Base-by-base conservation (phyloP, 495 filamentous ascomycete species). In the Annulohypoxylon maeteangense region DNA sequence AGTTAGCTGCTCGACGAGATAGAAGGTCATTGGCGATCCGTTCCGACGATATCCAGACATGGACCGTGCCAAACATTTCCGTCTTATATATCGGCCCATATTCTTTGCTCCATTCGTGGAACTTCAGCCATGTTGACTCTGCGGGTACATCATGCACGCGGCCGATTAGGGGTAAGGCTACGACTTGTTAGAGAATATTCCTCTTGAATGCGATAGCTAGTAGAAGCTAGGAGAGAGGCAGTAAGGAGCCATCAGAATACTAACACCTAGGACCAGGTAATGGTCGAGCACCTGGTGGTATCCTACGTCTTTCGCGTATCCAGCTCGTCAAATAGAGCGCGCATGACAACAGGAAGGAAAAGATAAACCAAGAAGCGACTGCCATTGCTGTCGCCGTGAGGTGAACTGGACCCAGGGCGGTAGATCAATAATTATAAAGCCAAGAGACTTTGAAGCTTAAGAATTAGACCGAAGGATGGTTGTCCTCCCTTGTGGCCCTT, bases 51-150 rank as follows among this genome's bases (percentile, higher is more conserved):
- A 91, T 86, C 76, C 89, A 86, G 40, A 91, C 86, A 53, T 88
- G 82, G 16, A 81, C 82, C 45, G 79, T 81, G 11, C 87, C 87
- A 32, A 86, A 88, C 11, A 89, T 82, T 51, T 87, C 79, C 16
- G 86, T 80, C 65, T 87, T 81, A 72, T 89, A 91, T 42, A 92
- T 86, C 3, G 87, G 86, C 0, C 89, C 90, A 70, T 89, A 90
- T 64, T 84, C 75, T 48, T 87, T 81, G 44, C 82, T 82, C 90
- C 89, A 92, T 68, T 87, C 85, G 42, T 87, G 80, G 60, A 90
- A 88, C 72, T 90, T 86, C 36, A 86, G 68, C 82, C 85, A 89
- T 7, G 84, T 75, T 16, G 76, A 70, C 18, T 85, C 75, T 31
- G 76, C 70, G 1, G 87, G 88, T 3, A 90, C 69, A 69, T 90